Base-by-base conservation (phyloP, 164 flowering plant genomes). In the Houttuynia cordata region DNA sequence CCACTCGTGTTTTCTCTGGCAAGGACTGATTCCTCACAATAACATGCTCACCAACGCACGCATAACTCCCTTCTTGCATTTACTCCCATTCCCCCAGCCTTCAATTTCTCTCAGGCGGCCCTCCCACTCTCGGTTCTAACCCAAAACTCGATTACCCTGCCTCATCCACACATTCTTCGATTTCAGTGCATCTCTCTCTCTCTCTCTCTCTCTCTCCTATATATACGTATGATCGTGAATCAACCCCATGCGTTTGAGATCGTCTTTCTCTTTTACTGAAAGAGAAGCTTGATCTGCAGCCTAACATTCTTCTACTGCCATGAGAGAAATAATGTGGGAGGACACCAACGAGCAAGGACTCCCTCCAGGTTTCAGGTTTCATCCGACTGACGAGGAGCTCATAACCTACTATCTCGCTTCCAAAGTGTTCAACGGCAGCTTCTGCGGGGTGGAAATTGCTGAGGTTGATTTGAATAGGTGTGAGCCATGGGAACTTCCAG, bases 401-500 rank as follows among this genome's bases (percentile, higher is more conserved):
- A 75, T 89, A 1, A 85, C 89, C 40, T 89, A 81, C 55, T 89
- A 89, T 64, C 65, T 89, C 39, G 93, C 89, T 62, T 81, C 91
- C 0, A 86, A 86, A 69, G 93, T 89, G 19, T 82, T 83, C 42
- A 77, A 77, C 67, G 79, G 78, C 7, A 64, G 63, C 67, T 78
- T 77, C 65, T 72, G 63, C 59, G 85, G 81, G 19, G 73, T 84
- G 0, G 75, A 76, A 22, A 84, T 86, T 63, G 83, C 91, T 49
- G 93, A 86, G 67, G 79, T 89, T 68, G 96, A 86, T 56, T 89
- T 86, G 39, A 86, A 84, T 66, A 61, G 84, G 65, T 83, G 82
- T 52, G 93, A 89, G 57, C 96, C 96, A 10, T 87, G 92, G 97
- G 92, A 90, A 61, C 87, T 90, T 69, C 97, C 97, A 61, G 94